These are phyloP conservation scores for Ophiosphaerella herpotricha DNA, from an alignment of 2,329 filamentous ascomycete species.

Conservation along the genomic window DNA sequence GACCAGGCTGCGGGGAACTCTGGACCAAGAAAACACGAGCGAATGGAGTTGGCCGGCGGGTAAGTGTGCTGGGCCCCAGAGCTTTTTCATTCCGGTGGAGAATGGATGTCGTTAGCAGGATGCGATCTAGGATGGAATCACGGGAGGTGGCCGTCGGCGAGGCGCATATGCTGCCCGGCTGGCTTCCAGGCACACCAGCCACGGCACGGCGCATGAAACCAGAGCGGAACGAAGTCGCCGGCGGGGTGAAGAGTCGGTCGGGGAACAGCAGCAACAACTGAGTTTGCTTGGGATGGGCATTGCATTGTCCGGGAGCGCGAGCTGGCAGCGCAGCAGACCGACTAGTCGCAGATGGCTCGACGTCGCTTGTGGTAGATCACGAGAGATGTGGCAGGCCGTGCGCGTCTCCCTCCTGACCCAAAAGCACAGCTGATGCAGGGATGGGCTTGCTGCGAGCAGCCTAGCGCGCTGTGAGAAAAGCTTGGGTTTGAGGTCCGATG, in stretches of 20 bases:
- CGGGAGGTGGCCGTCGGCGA: slow-evolving; percentile 21
- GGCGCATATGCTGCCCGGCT: neutral
- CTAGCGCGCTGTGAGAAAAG: slow-evolving; percentile 29
- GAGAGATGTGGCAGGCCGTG: slow-evolving; percentile 34
- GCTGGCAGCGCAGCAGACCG: slow-evolving; percentile 12
- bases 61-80: slow-evolving; percentile 24
- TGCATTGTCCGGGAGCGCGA: neutral
- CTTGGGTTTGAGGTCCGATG: slow-evolving; percentile 33
- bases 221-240: neutral
- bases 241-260: neutral
- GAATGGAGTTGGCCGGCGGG: slow-evolving; percentile 19
- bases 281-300: neutral
- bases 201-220: slow-evolving; percentile 1
- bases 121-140: slow-evolving; percentile 11
- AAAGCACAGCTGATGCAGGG: slow-evolving; percentile 32
- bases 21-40: slow-evolving; percentile 14
- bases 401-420: slow-evolving; percentile 39
- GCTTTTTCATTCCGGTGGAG: slow-evolving; percentile 17
- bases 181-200: slow-evolving; percentile 10
- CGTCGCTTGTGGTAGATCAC: slow-evolving; percentile 31
- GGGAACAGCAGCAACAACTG: neutral
- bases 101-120: slow-evolving; percentile 15
- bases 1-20: slow-evolving; percentile 36
- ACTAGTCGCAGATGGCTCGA: slow-evolving; percentile 9
- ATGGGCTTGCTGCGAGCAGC: slow-evolving; percentile 16